Percentiles rank a stretch among this genome's conserved stretches.
phyloP scores from a whole-genome alignment of 1,284 basidiomycete species.

The Sanghuangporus sanghuang region DNA sequence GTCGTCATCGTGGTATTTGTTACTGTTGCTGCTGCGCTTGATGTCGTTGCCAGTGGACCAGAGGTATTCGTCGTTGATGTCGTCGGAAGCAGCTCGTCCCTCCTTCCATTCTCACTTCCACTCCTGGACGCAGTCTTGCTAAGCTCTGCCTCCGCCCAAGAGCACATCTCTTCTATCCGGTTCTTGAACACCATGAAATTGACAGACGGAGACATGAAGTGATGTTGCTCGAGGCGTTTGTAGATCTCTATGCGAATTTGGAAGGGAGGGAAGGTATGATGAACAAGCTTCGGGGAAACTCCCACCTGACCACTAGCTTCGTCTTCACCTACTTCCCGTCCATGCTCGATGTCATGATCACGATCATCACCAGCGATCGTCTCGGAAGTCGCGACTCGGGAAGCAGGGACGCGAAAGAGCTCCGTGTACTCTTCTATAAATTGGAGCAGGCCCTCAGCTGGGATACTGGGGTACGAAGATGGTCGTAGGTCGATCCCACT shows the following conservation, averaged over 20 bases:
- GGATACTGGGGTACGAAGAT: conserved; percentile 1
- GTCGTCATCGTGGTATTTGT: background rate
- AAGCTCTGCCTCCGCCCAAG: conserved; percentile 28
- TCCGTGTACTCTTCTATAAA: conserved; percentile 1
- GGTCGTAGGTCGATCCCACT: conserved; percentile 15
- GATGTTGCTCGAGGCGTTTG: conserved; percentile 1
- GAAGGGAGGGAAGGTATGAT: background rate
- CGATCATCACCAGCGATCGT: background rate
- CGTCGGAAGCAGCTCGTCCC: background rate
- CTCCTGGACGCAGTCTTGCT: background rate
- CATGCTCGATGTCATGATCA: background rate
- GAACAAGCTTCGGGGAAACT: conserved; percentile 8
- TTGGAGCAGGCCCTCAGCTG: conserved; percentile 9
- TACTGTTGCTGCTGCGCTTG: too few species aligned
- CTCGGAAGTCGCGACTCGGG: background rate
- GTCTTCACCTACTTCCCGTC: background rate
- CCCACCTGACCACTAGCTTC: conserved; percentile 4
- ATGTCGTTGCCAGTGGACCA: background rate
- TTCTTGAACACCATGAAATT: conserved; percentile 45
- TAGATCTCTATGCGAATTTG: conserved; percentile 8
- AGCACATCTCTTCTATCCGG: conserved; percentile 42
- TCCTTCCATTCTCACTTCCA: background rate
- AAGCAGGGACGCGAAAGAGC: conserved; percentile 7
- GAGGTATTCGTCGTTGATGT: background rate
- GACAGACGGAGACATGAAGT: conserved; percentile 34